Conservation (phyloP, 2,329 filamentous ascomycete genomes). For the Beauveria sp. region DNA sequence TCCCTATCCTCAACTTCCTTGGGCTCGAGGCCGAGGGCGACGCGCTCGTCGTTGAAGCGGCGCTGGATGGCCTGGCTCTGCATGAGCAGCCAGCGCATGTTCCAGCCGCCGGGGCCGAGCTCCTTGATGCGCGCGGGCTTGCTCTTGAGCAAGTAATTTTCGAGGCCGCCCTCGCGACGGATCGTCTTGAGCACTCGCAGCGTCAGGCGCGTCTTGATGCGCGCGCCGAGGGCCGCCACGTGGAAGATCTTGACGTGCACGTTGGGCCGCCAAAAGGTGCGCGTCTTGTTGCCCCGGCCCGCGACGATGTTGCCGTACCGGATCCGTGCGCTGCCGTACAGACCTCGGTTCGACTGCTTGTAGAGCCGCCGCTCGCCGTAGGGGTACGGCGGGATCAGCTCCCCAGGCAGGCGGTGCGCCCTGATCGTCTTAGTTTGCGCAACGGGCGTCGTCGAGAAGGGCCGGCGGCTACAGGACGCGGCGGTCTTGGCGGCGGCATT, state of each 20-base stretch:
- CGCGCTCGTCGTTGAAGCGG: slow-evolving; percentile 58
- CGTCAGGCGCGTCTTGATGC: slow-evolving; percentile 61
- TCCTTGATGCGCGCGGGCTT: slow-evolving; percentile 74
- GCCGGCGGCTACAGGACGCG: slow-evolving; percentile 11
- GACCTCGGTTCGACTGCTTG: slow-evolving; percentile 72
- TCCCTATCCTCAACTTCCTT: slow-evolving; percentile 28
- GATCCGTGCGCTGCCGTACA: slow-evolving; percentile 63
- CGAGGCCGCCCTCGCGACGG: slow-evolving; percentile 78
- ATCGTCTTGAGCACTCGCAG: slow-evolving; percentile 65
- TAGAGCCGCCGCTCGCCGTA: slow-evolving; percentile 62
- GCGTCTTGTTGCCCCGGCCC: slow-evolving; percentile 61
- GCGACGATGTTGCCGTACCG: slow-evolving; percentile 76
- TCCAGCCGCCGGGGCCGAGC: slow-evolving; percentile 84
- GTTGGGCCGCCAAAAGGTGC: slow-evolving; percentile 65
- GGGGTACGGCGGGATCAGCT: slow-evolving; percentile 59
- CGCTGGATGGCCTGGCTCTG: slow-evolving; percentile 61
- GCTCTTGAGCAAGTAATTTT: slow-evolving; percentile 80
- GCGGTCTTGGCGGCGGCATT: slow-evolving; percentile 1
- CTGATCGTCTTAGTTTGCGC: slow-evolving; percentile 33
- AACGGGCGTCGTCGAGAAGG: slow-evolving; percentile 30
- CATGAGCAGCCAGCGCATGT: slow-evolving; percentile 82
- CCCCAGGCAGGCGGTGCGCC: slow-evolving; percentile 36
- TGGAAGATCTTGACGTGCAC: slow-evolving; percentile 61
- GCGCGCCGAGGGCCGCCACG: slow-evolving; percentile 52
- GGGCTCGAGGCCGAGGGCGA: slow-evolving; percentile 51